These are phyloP conservation scores for Lobosporangium transversale DNA, from an alignment of 192 early-diverging fungal species.

Conservation along the genomic window DNA sequence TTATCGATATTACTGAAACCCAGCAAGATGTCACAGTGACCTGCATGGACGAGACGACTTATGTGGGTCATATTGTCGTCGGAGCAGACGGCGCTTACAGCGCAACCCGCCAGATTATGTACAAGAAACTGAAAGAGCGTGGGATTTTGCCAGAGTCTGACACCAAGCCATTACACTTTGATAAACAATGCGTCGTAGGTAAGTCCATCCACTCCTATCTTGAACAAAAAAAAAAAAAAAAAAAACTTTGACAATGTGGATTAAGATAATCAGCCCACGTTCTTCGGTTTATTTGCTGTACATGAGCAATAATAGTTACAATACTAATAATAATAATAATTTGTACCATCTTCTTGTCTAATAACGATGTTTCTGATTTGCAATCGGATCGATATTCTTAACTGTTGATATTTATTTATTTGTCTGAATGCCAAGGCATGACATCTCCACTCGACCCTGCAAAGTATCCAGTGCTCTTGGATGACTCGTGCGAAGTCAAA, in stretches of 20 bases:
- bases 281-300: no score
- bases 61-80: slow-evolving; percentile 31
- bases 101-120: slow-evolving; percentile 43
- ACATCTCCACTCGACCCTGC: slow-evolving; percentile 38
- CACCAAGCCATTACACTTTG: slow-evolving; percentile 35
- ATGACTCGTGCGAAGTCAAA: slow-evolving; percentile 47
- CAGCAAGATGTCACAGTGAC: slow-evolving; percentile 33
- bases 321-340: no score
- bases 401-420: no score
- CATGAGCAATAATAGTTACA: no score
- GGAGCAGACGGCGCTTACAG: slow-evolving; percentile 51
- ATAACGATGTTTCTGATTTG: no score
- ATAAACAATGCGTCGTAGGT: slow-evolving; percentile 52
- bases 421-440: slow-evolving; percentile 24
- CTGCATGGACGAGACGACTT: slow-evolving; percentile 47
- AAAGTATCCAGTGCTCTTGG: slow-evolving; percentile 43
- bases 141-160: slow-evolving; percentile 32
- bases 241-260: no score
- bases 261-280: no score
- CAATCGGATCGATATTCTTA: neutral
- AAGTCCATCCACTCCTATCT: neutral
- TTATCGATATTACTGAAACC: slow-evolving; percentile 39
- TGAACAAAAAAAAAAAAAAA: slow-evolving; percentile 3
- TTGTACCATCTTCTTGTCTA: no score
- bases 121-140: slow-evolving; percentile 19